A percentile compares a stretch with the other conserved stretches of the same genome.
Evolutionary conservation across 2,329 filamentous ascomycete species (phyloP).

Genomic region (Dissoconium aciculare): DNA sequence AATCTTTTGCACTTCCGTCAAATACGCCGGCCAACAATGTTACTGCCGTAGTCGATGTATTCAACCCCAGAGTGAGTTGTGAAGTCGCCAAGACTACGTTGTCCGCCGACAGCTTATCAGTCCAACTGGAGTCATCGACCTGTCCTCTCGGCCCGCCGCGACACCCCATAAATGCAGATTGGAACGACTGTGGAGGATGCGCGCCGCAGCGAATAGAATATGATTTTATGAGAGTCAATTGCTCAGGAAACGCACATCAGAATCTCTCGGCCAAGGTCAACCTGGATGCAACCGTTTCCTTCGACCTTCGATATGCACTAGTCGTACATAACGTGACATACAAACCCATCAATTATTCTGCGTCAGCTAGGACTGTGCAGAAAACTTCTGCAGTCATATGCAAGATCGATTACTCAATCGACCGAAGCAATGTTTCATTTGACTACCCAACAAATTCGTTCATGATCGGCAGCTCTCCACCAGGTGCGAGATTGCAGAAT

Average conservation of each 20-base stretch:
- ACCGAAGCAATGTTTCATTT: background rate
- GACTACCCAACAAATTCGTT: no score
- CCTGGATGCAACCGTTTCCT: background rate
- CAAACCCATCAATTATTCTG: conserved; percentile 1
- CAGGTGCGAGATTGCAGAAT: background rate
- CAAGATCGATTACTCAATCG: conserved; percentile 1
- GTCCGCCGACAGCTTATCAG: background rate
- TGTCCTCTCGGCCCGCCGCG: conserved; percentile 2
- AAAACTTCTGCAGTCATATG: background rate
- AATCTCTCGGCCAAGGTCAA: background rate
- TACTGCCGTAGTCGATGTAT: background rate
- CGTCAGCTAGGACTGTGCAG: no score
- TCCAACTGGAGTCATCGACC: conserved; percentile 1
- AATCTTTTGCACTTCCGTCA: background rate
- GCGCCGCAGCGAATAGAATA: background rate
- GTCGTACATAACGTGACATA: conserved; percentile 2
- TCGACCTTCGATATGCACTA: conserved; percentile 3
- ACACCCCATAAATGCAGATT: no score
- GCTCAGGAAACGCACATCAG: background rate
- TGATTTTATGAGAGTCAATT: conserved; percentile 1
- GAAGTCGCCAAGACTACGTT: conserved; percentile 1
- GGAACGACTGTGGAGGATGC: conserved; percentile 1
- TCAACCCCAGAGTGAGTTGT: conserved; percentile 2
- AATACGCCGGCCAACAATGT: background rate
- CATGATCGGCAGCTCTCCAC: no score